These are phyloP conservation scores for Sphaerosporella brunnea DNA, from an alignment of 495 filamentous ascomycete species.

Conservation along the genomic window DNA sequence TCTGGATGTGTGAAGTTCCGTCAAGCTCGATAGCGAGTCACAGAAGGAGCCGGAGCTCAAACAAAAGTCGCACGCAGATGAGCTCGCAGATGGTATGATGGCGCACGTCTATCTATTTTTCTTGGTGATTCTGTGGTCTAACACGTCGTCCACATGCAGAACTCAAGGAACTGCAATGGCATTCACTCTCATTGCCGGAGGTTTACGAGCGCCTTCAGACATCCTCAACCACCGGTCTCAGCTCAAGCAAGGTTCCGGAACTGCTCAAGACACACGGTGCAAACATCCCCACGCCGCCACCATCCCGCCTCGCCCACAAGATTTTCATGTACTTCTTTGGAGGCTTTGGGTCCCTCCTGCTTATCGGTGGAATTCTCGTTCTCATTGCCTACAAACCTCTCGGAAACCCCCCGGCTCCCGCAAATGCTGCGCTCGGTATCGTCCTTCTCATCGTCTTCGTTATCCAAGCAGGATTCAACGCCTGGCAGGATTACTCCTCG, in stretches of 20 bases:
- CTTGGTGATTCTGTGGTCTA: background rate
- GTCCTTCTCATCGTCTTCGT: constrained; percentile 47
- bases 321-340: constrained; percentile 52
- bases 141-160: background rate
- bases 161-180: background rate
- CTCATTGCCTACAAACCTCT: constrained; percentile 55
- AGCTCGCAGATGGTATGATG: background rate
- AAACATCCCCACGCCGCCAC: constrained; percentile 42
- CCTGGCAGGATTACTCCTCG: constrained; percentile 45
- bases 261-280: constrained; percentile 20
- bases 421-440: constrained; percentile 50
- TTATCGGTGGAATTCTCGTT: constrained; percentile 44
- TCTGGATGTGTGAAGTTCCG: background rate
- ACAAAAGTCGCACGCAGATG: background rate
- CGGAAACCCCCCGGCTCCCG: constrained; percentile 42
- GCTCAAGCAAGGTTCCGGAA: background rate
- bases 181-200: background rate
- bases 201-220: background rate
- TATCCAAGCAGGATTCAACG: constrained; percentile 52
- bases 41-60: background rate
- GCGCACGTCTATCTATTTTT: background rate
- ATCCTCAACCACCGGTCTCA: background rate
- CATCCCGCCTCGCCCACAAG: constrained; percentile 38
- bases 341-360: constrained; percentile 49
- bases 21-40: background rate